Percentiles rank a stretch among this genome's conserved stretches.
These are phyloP conservation scores for Hymenoscyphus repandus DNA, from an alignment of 2,329 filamentous ascomycete species.

Conservation along the genomic window DNA sequence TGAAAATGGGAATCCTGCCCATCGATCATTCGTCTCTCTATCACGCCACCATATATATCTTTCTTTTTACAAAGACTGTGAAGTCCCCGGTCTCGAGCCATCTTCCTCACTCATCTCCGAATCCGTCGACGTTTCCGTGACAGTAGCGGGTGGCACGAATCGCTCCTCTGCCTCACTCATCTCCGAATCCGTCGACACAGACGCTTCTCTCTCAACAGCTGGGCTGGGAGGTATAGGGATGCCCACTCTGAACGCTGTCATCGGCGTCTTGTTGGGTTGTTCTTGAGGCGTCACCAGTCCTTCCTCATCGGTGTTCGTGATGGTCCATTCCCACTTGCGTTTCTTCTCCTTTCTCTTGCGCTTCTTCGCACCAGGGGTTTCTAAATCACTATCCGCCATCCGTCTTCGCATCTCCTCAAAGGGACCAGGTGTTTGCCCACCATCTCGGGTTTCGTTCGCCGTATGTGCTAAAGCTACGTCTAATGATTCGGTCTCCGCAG, in stretches of 20 bases:
- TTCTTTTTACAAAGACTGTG: background rate
- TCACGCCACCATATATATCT: background rate
- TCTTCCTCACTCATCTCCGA: conserved; percentile 18
- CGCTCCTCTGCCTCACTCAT: conserved; percentile 17
- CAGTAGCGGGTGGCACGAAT: conserved; percentile 4
- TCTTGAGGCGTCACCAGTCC: conserved; percentile 35
- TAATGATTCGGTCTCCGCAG: conserved; percentile 36
- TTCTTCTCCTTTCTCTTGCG: conserved; percentile 53
- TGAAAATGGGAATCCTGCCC: too few relatives aligned
- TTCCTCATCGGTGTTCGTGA: conserved; percentile 38
- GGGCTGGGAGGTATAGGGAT: conserved; percentile 9
- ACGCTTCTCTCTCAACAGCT: conserved; percentile 11
- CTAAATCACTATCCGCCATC: conserved; percentile 40
- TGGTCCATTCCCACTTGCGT: conserved; percentile 62
- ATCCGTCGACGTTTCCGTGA: conserved; percentile 9
- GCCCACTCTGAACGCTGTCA: conserved; percentile 5
- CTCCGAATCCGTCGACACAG: conserved; percentile 13
- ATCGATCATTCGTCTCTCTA: too few relatives aligned
- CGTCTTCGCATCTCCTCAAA: conserved; percentile 58
- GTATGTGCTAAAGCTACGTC: conserved; percentile 48
- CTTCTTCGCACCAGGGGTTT: conserved; percentile 37
- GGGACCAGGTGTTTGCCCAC: conserved; percentile 56
- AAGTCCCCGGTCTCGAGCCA: background rate
- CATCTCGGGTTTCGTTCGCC: conserved; percentile 51
- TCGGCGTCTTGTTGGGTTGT: conserved; percentile 23